A percentile compares a stretch with the other conserved stretches of the same genome.
Evolutionary conservation across 108 stramenopile species (phyloP).

Genomic region (Parietichytrium sp.): DNA sequence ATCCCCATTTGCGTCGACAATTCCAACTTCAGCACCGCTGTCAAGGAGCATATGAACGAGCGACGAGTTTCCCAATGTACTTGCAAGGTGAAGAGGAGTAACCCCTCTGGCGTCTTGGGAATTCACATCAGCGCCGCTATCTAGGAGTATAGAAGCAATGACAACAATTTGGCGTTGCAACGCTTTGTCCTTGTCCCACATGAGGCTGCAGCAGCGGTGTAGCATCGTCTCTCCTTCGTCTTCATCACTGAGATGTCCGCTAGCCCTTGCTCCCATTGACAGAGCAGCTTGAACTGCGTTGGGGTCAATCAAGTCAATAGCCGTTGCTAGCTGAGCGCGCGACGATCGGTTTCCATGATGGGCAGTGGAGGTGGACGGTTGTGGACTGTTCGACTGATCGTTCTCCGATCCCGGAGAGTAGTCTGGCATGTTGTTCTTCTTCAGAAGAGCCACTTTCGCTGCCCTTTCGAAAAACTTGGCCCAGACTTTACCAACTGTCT

Average conservation of each 20-base stretch:
- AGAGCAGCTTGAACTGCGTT: neutral
- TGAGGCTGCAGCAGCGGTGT: neutral
- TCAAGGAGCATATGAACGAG: neutral
- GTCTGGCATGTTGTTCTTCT: neutral
- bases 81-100: neutral
- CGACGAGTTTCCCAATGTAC: neutral
- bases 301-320: neutral
- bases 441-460: neutral
- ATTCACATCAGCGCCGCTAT: neutral
- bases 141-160: neutral
- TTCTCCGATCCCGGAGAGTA: too few relatives aligned
- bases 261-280: neutral
- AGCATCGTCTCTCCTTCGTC: neutral
- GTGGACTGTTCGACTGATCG: too few relatives aligned
- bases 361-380: too few relatives aligned
- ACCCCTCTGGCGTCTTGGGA: neutral
- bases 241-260: neutral
- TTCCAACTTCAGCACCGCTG: neutral
- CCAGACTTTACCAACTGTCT: conserved; percentile 3
- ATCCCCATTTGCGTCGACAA: neutral
- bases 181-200: neutral
- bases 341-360: neutral
- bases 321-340: neutral
- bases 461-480: conserved; percentile 31
- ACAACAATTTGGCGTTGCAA: neutral